Percentiles rank a stretch among this genome's conserved stretches.
These are phyloP conservation scores for Ambrosia artemisiifolia DNA, from an alignment of 129 eudicot species.

Conservation along the genomic window DNA sequence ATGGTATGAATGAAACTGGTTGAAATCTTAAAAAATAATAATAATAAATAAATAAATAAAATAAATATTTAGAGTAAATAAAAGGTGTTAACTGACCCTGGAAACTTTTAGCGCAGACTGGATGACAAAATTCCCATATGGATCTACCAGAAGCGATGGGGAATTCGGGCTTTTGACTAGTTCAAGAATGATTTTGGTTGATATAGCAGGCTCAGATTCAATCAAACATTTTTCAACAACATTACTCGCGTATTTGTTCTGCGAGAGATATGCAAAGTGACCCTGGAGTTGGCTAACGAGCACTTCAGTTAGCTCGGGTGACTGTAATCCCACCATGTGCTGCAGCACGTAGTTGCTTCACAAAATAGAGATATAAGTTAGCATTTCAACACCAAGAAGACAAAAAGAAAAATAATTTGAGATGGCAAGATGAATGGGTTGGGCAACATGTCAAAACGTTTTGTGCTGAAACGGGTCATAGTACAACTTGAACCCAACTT, in stretches of 20 bases:
- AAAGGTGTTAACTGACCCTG: conserved; percentile 34
- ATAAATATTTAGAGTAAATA: neutral
- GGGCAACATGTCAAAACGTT: neutral
- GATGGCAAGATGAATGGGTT: neutral
- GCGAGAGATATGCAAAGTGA: conserved; percentile 39
- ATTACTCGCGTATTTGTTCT: conserved; percentile 67
- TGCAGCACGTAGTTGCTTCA: conserved; percentile 77
- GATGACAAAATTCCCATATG: conserved; percentile 70
- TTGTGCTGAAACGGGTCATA: neutral
- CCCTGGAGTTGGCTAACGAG: conserved; percentile 50
- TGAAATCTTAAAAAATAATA: too few relatives aligned
- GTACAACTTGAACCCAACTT: neutral
- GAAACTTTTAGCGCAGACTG: conserved; percentile 56
- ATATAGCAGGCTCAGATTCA: conserved; percentile 34
- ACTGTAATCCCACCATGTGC: conserved; percentile 49
- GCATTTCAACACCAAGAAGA: neutral
- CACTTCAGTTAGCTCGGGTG: conserved; percentile 35
- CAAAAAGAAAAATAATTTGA: neutral
- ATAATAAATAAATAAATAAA: too few relatives aligned
- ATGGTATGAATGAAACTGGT: too few relatives aligned
- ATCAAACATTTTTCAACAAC: conserved; percentile 62
- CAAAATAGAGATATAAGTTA: conserved; percentile 16
- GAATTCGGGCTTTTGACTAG: conserved; percentile 42
- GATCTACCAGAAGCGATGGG: conserved; percentile 50
- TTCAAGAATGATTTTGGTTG: conserved; percentile 47